Conservation (phyloP, 2,329 filamentous ascomycete genomes). For the Nannizzia gypsea region DNA sequence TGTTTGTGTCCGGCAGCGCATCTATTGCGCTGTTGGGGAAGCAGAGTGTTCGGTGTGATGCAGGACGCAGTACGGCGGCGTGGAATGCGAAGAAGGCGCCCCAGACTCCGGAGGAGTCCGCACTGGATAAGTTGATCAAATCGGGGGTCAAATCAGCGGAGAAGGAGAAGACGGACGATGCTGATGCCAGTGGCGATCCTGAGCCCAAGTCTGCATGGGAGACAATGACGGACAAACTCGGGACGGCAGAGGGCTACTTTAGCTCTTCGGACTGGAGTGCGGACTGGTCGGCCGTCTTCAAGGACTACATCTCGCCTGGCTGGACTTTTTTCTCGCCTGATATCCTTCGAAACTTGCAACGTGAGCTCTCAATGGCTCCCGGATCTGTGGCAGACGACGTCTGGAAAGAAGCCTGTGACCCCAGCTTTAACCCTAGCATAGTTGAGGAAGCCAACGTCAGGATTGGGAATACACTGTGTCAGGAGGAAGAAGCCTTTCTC, state of each 20-base stretch:
- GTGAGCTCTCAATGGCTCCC: slow-evolving; percentile 73
- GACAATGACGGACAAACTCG: slow-evolving; percentile 41
- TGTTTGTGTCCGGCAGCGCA: slow-evolving; percentile 19
- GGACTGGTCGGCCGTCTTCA: slow-evolving; percentile 44
- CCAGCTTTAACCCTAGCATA: slow-evolving; percentile 76
- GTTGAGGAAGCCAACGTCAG: slow-evolving; percentile 68
- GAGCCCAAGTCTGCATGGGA: slow-evolving; percentile 29
- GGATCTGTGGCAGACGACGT: slow-evolving; percentile 87
- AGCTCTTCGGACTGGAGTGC: slow-evolving; percentile 32
- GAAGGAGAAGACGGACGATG: background rate
- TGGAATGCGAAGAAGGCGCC: slow-evolving; percentile 8
- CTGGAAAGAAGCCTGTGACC: slow-evolving; percentile 81
- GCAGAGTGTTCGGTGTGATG: slow-evolving; percentile 11
- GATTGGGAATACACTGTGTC: slow-evolving; percentile 67
- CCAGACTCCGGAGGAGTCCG: background rate
- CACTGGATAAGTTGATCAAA: background rate
- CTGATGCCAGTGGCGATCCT: background rate
- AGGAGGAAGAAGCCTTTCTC: slow-evolving; percentile 68
- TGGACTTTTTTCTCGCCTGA: slow-evolving; percentile 70
- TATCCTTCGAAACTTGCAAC: slow-evolving; percentile 70
- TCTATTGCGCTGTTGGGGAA: slow-evolving; percentile 15
- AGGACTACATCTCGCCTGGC: slow-evolving; percentile 62
- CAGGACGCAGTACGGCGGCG: slow-evolving; percentile 9
- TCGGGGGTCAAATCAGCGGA: background rate
- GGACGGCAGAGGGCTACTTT: slow-evolving; percentile 30